Base-by-base conservation (phyloP, 495 filamentous ascomycete species). In the Podospora australis region DNA sequence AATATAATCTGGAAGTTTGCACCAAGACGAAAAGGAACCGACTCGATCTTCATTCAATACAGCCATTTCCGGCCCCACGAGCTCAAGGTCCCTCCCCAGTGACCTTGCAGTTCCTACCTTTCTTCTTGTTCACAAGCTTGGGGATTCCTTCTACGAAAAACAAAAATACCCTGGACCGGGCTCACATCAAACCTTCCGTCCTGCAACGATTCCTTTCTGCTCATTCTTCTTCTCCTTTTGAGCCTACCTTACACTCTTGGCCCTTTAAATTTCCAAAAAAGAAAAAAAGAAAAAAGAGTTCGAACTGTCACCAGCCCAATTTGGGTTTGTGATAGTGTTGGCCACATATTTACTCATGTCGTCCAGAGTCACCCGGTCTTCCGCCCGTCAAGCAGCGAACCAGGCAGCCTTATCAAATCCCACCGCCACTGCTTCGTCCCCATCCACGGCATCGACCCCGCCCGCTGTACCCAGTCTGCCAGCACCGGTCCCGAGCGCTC, bases 311-410 rank as follows among this genome's bases (percentile, higher is more conserved):
- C n/a, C 32, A 36, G 19, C 32, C 36, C 30, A 46, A 34, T 36
- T 46, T 44, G 58, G 29, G 26, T 39, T 35, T 45, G 24, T 54
- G n/a, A n/a, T 54, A 57, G 55, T 44, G 34, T 46, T 54, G 43
- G 46, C 28, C 59, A 58, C 53, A 48, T 58, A 54, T 64, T 59
- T 69, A 77, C 86, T 87, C 80, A 89, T 88, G 86, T 85, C 85
- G 76, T 65, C 78, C 78, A 90, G 86, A 81, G 77, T 83, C 49
- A 89, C 86, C 70, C 81, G 86, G 66, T 87, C 86, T 55, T 78
- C 86, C 57, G 80, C 86, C 68, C 83, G 83, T 73, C 76, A 80
- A 75, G 84, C 84, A 66, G 84, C 83, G 46, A 72, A 64, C 53
- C 65, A 72, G 47, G 65, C 67, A 71, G 79, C 78, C 46, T 69